phyloP scores from a whole-genome alignment of 1,284 basidiomycete genomes.

The Puccinia coronata region DNA sequence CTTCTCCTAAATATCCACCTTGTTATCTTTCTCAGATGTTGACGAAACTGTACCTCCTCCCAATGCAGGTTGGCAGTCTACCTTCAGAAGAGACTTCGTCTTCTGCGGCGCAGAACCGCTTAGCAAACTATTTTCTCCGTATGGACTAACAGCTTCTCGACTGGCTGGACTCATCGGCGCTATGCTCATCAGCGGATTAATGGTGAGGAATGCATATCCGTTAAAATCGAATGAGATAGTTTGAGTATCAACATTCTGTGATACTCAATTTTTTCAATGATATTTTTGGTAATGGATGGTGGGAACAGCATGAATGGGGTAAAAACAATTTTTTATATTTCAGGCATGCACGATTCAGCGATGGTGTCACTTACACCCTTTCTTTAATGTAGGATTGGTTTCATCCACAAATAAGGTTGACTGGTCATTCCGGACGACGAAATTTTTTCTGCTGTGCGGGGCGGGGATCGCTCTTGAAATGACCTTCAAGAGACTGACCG shows the following conservation, averaged over 20 bases:
- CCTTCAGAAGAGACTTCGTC: constrained; percentile 37
- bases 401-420: constrained; percentile 16
- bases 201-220: constrained; percentile 3
- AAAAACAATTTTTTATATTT: background rate
- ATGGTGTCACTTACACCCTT: background rate
- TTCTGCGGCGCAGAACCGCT: constrained; percentile 29
- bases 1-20: background rate
- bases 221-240: background rate
- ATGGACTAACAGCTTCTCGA: constrained; percentile 21
- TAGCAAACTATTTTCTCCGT: constrained; percentile 20
- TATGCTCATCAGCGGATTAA: constrained; percentile 34
- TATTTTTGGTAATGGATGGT: background rate
- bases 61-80: constrained; percentile 37
- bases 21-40: background rate
- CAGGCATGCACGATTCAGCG: background rate
- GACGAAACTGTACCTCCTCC: background rate
- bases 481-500: constrained; percentile 21
- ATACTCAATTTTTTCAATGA: background rate
- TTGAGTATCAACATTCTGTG: background rate
- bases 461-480: constrained; percentile 36
- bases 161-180: constrained; percentile 36
- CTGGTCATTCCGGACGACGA: constrained; percentile 31
- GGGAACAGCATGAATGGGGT: constrained; percentile 37
- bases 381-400: constrained; percentile 1
- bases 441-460: constrained; percentile 25